A percentile compares a stretch with the other conserved stretches of the same genome.
These are phyloP conservation scores for Rhizopogon salebrosus DNA, from an alignment of 768 basidiomycete species.

Conservation along the genomic window DNA sequence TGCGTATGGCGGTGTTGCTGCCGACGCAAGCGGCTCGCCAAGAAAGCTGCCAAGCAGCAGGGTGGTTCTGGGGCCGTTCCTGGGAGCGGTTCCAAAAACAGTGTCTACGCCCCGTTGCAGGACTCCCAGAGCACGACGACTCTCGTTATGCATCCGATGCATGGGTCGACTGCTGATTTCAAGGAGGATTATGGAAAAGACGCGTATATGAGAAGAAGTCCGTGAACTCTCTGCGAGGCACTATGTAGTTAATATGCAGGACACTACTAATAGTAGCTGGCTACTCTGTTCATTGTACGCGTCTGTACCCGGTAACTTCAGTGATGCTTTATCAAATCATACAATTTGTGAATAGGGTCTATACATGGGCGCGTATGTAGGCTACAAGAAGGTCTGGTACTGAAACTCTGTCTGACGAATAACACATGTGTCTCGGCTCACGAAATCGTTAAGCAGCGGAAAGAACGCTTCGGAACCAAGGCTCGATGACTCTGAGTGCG, in stretches of 20 bases:
- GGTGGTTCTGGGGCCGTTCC: neutral
- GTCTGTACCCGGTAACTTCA: slow-evolving; percentile 6
- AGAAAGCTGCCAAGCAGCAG: slow-evolving; percentile 17
- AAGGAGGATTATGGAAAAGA: slow-evolving; percentile 14
- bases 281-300: slow-evolving; percentile 16
- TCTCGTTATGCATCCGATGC: slow-evolving; percentile 25
- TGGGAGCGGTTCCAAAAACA: neutral
- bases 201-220: slow-evolving; percentile 10
- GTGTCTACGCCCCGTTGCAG: slow-evolving; percentile 20
- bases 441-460: neutral
- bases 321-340: too few relatives aligned
- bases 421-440: too few relatives aligned
- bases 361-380: neutral
- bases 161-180: slow-evolving; percentile 13
- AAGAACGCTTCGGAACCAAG: neutral
- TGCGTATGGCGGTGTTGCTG: slow-evolving; percentile 63
- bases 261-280: slow-evolving; percentile 25
- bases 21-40: slow-evolving; percentile 28
- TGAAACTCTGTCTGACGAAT: too few relatives aligned
- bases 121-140: slow-evolving; percentile 25
- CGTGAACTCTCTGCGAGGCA: neutral
- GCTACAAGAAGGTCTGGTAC: neutral
- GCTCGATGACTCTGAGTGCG: neutral
- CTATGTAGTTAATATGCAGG: slow-evolving; percentile 4
- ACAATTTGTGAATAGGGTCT: too few relatives aligned